Conservation (phyloP, 2,329 filamentous ascomycete genomes). For the Coleophoma crateriformis region DNA sequence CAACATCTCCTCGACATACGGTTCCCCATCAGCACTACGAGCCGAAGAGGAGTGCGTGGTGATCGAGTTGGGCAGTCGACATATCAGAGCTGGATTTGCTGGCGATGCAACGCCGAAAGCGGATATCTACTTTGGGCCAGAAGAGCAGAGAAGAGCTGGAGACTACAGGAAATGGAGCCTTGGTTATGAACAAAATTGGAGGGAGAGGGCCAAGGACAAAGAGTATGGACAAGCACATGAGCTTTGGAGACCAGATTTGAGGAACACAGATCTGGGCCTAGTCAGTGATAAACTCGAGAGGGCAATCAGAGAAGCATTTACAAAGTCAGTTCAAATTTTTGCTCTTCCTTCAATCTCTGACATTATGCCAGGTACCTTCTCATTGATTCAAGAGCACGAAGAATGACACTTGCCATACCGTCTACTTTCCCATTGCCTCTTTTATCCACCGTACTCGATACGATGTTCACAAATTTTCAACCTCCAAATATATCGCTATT, state of each 20-base stretch:
- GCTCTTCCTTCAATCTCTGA: slow-evolving; percentile 7
- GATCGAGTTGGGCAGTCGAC: slow-evolving; percentile 76
- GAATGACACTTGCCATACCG: slow-evolving; percentile 70
- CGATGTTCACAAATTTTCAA: slow-evolving; percentile 76
- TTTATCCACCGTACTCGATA: slow-evolving; percentile 68
- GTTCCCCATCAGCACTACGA: slow-evolving; percentile 55
- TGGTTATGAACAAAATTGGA: slow-evolving; percentile 43
- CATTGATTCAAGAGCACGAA: slow-evolving; percentile 70
- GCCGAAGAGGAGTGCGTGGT: slow-evolving; percentile 82
- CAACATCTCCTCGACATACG: slow-evolving; percentile 48
- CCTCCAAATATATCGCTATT: slow-evolving; percentile 76
- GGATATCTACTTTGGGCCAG: slow-evolving; percentile 65
- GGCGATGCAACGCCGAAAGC: slow-evolving; percentile 75
- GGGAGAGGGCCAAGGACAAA: slow-evolving; percentile 37
- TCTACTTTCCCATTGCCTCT: slow-evolving; percentile 73
- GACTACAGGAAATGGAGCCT: slow-evolving; percentile 72
- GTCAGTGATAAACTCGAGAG: slow-evolving; percentile 85
- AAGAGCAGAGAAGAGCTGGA: slow-evolving; percentile 70
- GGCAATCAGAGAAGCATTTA: slow-evolving; percentile 73
- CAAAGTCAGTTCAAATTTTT: slow-evolving; percentile 57
- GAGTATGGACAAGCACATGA: slow-evolving; percentile 62
- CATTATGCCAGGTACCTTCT: slow-evolving; percentile 46
- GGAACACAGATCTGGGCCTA: slow-evolving; percentile 68
- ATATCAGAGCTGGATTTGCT: slow-evolving; percentile 77
- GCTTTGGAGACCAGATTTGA: slow-evolving; percentile 74